Base-by-base conservation (phyloP, 2,329 filamentous ascomycete species). In the Clonostachys solani region DNA sequence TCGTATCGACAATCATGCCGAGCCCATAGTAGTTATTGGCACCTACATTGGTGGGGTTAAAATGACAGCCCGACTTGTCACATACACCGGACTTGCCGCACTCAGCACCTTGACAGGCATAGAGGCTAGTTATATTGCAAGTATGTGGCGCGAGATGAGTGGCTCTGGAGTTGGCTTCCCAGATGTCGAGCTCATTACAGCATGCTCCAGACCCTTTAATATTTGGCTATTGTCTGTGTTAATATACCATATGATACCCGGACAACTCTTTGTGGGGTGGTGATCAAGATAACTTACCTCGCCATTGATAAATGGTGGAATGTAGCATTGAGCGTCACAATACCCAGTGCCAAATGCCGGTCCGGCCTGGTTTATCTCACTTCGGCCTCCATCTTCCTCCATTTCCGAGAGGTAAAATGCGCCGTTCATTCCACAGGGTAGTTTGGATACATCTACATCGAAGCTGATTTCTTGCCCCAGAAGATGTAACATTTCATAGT, bases 341-440 rank as follows among this genome's bases (percentile, higher is more conserved):
- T 86, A 85, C 5, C 83, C 83, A 3, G 78, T 81, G 40, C 82
- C 82, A 50, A 80, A 81, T 45, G 71, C 67, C 4, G 82, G 79
- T 48, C 83, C 82, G 19, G 75, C 81, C 47, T 73, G 71, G 64
- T 80, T 82, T 46, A 63, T 69, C 0, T 70, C 57, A 56, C 75
- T 79, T 55, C 72, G 52, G 33, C 82, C 84, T 54, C 85, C 86
- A 56, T 84, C 78, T 7, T 71, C 66, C 12, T 78, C 73, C 71
- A 74, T 74, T 60, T 73, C 68, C 17, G 66, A 68, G 12, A 86
- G 75, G 65, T 86, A 86, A 33, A 86, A 60, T 16, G 83, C 83
- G 49, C 83, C 83, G 61, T 87, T 87, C 59, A 87, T 69, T 48
- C 84, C 84, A 53, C 84, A 87, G 13, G 80, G 78, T 33, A 86